These are phyloP conservation scores for Cystobasidium tubakii DNA, from an alignment of 768 basidiomycete genomes.

Conservation along the genomic window DNA sequence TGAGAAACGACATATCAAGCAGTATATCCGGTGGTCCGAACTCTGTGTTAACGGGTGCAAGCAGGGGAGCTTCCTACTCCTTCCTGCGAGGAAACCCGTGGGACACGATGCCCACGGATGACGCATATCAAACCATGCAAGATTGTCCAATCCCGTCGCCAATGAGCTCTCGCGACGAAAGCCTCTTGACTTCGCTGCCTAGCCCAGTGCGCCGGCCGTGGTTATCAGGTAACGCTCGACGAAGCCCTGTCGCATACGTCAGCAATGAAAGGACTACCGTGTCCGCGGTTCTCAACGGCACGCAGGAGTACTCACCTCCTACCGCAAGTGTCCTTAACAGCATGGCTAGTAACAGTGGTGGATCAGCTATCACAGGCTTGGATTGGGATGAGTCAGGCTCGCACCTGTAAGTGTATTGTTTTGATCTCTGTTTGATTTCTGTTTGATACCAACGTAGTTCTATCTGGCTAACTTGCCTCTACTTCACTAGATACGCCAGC, in stretches of 20 bases:
- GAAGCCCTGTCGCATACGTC: not conserved
- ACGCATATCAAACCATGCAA: conserved; percentile 8
- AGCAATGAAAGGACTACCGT: not conserved
- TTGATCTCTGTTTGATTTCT: too few species aligned
- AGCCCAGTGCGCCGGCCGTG: not conserved
- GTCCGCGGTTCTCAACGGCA: not conserved
- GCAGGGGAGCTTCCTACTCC: conserved; percentile 2
- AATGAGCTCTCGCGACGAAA: not conserved
- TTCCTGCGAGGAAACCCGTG: conserved; percentile 11
- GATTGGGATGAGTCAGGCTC: conserved; percentile 29
- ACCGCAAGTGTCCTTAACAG: not conserved
- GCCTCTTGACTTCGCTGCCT: not conserved
- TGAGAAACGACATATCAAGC: conserved; percentile 4
- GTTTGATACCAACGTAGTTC: too few species aligned
- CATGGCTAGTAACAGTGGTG: not conserved
- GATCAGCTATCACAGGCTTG: conserved; percentile 22
- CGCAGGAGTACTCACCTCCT: not conserved
- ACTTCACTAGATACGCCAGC: conserved; percentile 18
- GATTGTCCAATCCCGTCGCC: not conserved
- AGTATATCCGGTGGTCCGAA: not conserved
- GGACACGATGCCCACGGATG: conserved; percentile 25
- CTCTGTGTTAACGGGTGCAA: not conserved
- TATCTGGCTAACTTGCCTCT: not conserved
- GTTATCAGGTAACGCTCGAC: not conserved
- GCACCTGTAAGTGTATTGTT: not conserved